Evolutionary conservation across 75 land plant species (phyloP), one percentile per base, ranked within the genome.

Genomic region (Cryptomeria japonica): DNA sequence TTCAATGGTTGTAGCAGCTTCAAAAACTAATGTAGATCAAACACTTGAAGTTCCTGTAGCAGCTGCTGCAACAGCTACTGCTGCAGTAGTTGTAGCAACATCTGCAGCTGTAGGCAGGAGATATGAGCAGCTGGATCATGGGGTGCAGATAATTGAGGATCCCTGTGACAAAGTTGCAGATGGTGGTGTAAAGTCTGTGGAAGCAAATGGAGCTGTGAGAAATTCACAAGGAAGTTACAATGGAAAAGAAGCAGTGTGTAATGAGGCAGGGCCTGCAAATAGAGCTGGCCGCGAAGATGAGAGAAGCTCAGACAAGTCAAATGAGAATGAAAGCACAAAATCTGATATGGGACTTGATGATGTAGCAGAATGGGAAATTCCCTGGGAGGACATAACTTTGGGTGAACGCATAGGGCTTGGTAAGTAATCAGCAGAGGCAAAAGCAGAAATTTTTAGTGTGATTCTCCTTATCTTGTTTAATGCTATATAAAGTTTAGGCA

Each of bases 401-500:
- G 98, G 98, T 34, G 98, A 97, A 80, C 91, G 98, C 73, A 97
- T 97, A 80, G 98, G 98, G 56, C 92, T 97, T 58, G 98, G 98
- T 97, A 94, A 53, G 86, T 55, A 32, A 53, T 5, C 32, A 55
- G 64, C 32, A 53, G 39, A 85, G 36, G 16, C 37, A 85, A 53
- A 32, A 56, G 41, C 28, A 84, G 1, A 84, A 37, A 37, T 53
- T 85, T 56, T 3, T 3, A 47, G 3, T 16, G 18, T 36, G 86
- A 84, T 28, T 51, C 34, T 83, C 34, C 37, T 31, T 84, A 3
- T 53, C 64, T 14, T 51, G 37, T 85, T 85, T 55, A 56, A 32
- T 36, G 15, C 13, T 82, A 25, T 25, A 10, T 34, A 85, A 32
- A 56, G 25, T 80, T 80, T 80, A 44, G 46, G 64, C 1, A 7